Base-by-base conservation (phyloP, 192 early-diverging fungal genomes). In the Rhizophagus clarus region DNA sequence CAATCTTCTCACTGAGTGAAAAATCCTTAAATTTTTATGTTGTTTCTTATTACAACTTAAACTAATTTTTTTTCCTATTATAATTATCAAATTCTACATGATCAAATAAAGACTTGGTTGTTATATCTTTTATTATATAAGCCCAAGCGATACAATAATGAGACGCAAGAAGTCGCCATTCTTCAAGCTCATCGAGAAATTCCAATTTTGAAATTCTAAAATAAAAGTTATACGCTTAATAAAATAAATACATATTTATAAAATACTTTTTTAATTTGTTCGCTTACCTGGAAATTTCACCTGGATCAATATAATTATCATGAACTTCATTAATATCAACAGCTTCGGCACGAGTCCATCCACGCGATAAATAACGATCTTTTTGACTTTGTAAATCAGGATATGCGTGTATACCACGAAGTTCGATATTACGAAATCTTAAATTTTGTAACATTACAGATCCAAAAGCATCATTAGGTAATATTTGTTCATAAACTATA, bases 121-220 rank as follows among this genome's bases (percentile, higher is more conserved):
- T 37, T 56, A 31, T 67, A 63, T 67, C 66, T 4, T 56, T 61
- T 4, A 79, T 77, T n/a, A 85, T 87, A 74, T 82, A 88, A 5
- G 94, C 92, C 90, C 91, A 93, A 0, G 94, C 89, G 63, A 97
- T 87, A 60, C 95, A 96, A 74, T 98, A 98, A 87, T 98, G 97
- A 5, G 83, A 84, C 2, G 90, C 89, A 40, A 98, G 86, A 22
- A 98, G 79, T 31, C 81, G 83, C 93, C 95, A 98, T 84, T 96
- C 96, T 83, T 98, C 97, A 47, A 96, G 82, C 87, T 98, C 96
- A 83, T 97, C 96, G 79, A 97, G 88, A 17, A 96, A 88, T 81
- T 98, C 96, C 42, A 98, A 82, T 74, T 81, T 79, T 11, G 88
- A 86, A 34, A 98, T 86, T 51, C 96, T 91, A 62, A 29, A 66